These are phyloP conservation scores for Collybia sp. DNA, from an alignment of 768 basidiomycete genomes.

Conservation along the genomic window DNA sequence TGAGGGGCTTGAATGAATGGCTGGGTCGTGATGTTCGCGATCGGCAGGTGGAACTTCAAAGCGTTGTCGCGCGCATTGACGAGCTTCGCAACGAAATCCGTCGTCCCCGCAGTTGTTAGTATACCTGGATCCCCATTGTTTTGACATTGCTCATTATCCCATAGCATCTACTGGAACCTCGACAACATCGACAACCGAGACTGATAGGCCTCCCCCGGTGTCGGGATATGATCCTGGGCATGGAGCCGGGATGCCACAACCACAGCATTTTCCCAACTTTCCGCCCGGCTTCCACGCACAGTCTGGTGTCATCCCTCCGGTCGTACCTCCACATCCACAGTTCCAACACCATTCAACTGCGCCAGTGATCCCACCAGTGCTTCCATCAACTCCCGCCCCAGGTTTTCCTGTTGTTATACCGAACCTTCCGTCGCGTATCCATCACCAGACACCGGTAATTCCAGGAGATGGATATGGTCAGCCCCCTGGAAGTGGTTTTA, in stretches of 20 bases:
- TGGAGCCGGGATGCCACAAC: constrained; percentile 1
- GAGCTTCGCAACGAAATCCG: constrained; percentile 39
- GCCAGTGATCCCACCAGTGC: constrained; percentile 34
- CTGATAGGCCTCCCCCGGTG: constrained; percentile 8
- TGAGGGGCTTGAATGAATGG: constrained; percentile 75
- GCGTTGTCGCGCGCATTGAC: constrained; percentile 58
- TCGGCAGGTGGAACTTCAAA: constrained; percentile 68
- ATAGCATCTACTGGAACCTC: background rate
- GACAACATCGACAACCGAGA: constrained; percentile 6
- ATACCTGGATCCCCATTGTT: constrained; percentile 9
- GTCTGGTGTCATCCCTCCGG: constrained; percentile 1
- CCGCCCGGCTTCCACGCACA: constrained; percentile 10
- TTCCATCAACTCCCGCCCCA: constrained; percentile 20
- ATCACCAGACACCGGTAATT: constrained; percentile 11
- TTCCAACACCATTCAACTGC: constrained; percentile 16
- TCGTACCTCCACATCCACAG: constrained; percentile 1
- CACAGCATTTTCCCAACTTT: background rate
- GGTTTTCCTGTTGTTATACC: constrained; percentile 11
- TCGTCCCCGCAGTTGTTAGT: constrained; percentile 30
- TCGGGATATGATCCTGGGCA: constrained; percentile 1
- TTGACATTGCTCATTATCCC: background rate
- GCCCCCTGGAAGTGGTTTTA: constrained; percentile 11
- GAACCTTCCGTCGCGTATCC: background rate
- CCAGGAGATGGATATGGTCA: constrained; percentile 9
- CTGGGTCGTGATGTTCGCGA: constrained; percentile 73